Conservation (phyloP, 164 flowering plant genomes). For the Cinnamomum chago region DNA sequence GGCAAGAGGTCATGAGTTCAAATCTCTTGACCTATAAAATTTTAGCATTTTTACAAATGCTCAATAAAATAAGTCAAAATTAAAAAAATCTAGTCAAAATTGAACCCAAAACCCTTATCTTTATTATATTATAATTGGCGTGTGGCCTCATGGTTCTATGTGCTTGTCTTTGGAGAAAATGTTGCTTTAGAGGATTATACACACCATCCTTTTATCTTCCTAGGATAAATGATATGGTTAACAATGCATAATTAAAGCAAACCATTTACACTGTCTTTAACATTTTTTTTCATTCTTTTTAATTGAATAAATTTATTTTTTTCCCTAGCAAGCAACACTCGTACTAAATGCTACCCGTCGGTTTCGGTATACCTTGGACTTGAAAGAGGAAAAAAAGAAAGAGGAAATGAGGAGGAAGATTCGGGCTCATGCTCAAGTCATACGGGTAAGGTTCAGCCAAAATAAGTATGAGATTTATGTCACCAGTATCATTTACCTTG, state of each 20-base stretch:
- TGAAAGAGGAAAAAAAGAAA: constrained; percentile 82
- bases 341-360: constrained; percentile 96
- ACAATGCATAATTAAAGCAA: neutral
- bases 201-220: neutral
- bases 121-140: neutral
- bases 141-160: neutral
- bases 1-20: no score
- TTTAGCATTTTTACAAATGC: neutral
- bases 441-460: constrained; percentile 54
- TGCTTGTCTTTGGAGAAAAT: neutral
- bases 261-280: neutral
- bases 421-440: constrained; percentile 87
- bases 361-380: constrained; percentile 88
- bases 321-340: constrained; percentile 19
- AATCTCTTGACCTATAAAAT: neutral
- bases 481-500: neutral
- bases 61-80: no score
- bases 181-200: neutral
- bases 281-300: no score
- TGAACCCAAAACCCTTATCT: neutral
- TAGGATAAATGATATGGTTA: neutral
- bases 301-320: neutral
- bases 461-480: no score
- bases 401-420: constrained; percentile 57
- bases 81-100: neutral